Evolutionary conservation across 805 yeast genomes (phyloP), one percentile per base, ranked within the genome.

Genomic region (Lachancea waltii): DNA sequence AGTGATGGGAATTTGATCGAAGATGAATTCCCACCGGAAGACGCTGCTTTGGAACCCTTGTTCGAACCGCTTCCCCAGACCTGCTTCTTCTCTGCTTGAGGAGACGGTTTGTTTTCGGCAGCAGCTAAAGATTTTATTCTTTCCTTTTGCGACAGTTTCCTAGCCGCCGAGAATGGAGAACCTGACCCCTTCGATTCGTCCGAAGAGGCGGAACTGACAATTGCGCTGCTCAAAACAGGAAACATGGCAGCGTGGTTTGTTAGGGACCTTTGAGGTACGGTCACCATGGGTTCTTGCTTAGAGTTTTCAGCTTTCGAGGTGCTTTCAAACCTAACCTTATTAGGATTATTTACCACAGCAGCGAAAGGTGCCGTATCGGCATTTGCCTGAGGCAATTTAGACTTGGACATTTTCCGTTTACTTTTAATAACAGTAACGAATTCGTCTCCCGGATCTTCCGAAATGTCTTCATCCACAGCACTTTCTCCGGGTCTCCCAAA

Each of bases 391-490:
- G n/a, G n/a, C n/a, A n/a, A n/a, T n/a, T n/a, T n/a, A 28, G 30
- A 28, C 14, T 50, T 41, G 2, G 67, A 55, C 2, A 62, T 51
- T 20, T 53, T 48, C 42, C 65, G 54, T 16, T 60, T 50, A 36
- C 62, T 56, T 29, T 48, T 62, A 14, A 48, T 40, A 8, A 64
- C 70, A 7, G 60, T 51, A 25, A 56, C 56, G 42, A 68, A 66
- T 9, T 49, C 61, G 16, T 56, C 60, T 6, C 57, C 59, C 11
- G 45, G 53, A 7, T 42, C 46, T 5, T 36, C 36, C 13, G 17
- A 9, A 2, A 7, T 10, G 8, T 38, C 36, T 23, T 48, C 54
- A 14, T 56, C 64, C 31, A 62, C 35, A 6, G 61, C 63, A 18
- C 51, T 50, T 2, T 51, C 46, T 28, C 18, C 26, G 5, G 13